Percentiles rank a stretch among this genome's conserved stretches.
These are phyloP conservation scores for Mucuna pruriens DNA, from an alignment of 306 rosid species.

Conservation along the genomic window DNA sequence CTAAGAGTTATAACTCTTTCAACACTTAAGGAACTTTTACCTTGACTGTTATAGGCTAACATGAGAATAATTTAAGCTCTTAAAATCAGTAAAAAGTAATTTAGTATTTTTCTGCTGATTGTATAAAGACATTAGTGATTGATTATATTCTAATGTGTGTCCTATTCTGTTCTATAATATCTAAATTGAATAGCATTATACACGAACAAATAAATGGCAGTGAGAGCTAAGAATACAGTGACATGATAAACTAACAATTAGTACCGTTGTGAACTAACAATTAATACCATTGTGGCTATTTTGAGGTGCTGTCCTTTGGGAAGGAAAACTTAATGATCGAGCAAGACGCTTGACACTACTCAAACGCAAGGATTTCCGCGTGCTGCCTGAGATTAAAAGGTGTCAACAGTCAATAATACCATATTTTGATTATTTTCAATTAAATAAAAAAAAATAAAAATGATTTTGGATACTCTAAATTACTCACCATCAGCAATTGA, in stretches of 20 bases:
- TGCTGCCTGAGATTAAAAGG: constrained; percentile 16
- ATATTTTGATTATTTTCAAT: too few species aligned
- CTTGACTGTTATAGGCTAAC: background rate
- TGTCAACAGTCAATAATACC: background rate
- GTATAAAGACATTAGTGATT: background rate
- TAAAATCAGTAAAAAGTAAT: too few species aligned
- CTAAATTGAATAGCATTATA: background rate
- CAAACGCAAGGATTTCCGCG: constrained; percentile 44
- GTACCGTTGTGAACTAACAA: background rate
- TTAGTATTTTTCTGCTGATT: too few species aligned
- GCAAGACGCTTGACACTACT: constrained; percentile 58
- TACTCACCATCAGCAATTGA: constrained; percentile 39
- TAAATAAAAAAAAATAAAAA: too few species aligned
- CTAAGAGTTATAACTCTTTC: too few species aligned
- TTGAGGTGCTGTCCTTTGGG: constrained; percentile 1
- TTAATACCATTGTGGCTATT: constrained; percentile 25
- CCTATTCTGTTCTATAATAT: background rate
- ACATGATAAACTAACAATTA: background rate
- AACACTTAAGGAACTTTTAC: background rate
- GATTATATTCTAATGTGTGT: background rate
- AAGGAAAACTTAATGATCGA: constrained; percentile 28
- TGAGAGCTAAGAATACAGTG: background rate
- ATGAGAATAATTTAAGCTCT: too few species aligned
- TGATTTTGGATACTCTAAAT: too few species aligned
- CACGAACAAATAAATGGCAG: too few species aligned